Evolutionary conservation across 192 early-diverging fungal genomes (phyloP), one percentile per base, ranked within the genome.

Genomic region (Gamsiella multidivaricata): DNA sequence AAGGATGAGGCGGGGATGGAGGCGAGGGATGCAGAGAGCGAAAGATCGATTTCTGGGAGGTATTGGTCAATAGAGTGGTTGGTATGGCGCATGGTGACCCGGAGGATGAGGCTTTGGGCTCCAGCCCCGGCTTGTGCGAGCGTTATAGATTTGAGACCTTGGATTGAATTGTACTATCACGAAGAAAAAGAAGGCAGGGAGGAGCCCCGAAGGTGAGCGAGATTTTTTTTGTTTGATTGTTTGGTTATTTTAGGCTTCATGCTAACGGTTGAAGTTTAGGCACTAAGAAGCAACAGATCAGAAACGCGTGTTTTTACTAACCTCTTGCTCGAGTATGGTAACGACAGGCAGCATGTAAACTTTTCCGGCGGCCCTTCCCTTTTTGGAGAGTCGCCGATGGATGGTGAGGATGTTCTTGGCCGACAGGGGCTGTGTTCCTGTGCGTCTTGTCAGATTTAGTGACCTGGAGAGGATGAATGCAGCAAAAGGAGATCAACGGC

Each of bases 111-210:
- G 64, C 85, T 89, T 15, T 90, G 90, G 14, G 86, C 72, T 0
- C 80, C 69, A n/a, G 93, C 69, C 14, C 92, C 92, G 25, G 87
- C 83, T 32, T 83, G 80, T 34, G 85, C 79, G 14, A 96, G 82
- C 54, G 91, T 90, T 0, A 91, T 93, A 17, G 73, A 60, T 65
- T 88, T 80, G 50, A 95, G 68, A 22, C 60, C 57, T 26, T 81
- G 63, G 34, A 88, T 82, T 0, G 86, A 75, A 1, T 83, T 36
- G 59, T 84, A 90, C 82, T 92, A 56, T 14, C 3, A 23, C 7
- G 22, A 5, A 51, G 17, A 20, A 39, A 43, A 51, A 43, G 37
- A 17, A 4, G 32, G 34, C 22, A 25, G 17, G 20, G 34, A 54
- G 14, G 36, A 36, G 2, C 26, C 15, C 5, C 9, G 53, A 26